A percentile compares a stretch with the other conserved stretches of the same genome.
phyloP scores from a whole-genome alignment of 805 yeast genomes.

The Metschnikowia matae region DNA sequence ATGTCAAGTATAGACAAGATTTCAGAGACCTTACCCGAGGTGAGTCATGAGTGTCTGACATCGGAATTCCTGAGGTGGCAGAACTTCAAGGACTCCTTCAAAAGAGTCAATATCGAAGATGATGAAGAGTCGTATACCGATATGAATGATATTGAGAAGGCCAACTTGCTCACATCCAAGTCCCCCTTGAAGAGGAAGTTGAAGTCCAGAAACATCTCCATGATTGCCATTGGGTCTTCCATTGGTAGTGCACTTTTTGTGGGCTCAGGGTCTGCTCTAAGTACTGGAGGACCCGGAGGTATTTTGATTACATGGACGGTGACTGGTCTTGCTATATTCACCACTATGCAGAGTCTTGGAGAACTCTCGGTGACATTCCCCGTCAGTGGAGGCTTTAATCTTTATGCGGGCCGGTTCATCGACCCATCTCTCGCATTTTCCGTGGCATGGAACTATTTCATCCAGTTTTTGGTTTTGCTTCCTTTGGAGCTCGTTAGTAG shows the following conservation, averaged over 20 bases:
- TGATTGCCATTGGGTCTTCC: constrained; percentile 82
- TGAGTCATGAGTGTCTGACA: constrained; percentile 7
- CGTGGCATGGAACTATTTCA: constrained; percentile 57
- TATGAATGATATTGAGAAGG: constrained; percentile 36
- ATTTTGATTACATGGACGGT: constrained; percentile 60
- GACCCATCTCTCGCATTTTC: constrained; percentile 59
- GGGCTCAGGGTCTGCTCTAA: constrained; percentile 70
- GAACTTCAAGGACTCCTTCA: constrained; percentile 48
- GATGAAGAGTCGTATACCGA: constrained; percentile 22
- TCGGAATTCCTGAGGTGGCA: constrained; percentile 33
- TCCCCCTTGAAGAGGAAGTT: constrained; percentile 45
- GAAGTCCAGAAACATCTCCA: constrained; percentile 53
- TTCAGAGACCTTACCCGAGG: not conserved
- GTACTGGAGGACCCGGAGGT: constrained; percentile 64
- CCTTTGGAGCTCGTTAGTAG: constrained; percentile 66
- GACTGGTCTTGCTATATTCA: constrained; percentile 64
- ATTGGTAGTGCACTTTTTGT: constrained; percentile 76
- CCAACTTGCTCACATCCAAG: constrained; percentile 37
- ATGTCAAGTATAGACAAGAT: constrained; percentile 1
- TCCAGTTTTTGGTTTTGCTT: constrained; percentile 60
- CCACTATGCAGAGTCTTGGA: constrained; percentile 22
- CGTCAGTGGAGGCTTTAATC: constrained; percentile 55
- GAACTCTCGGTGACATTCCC: constrained; percentile 18
- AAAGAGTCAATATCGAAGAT: constrained; percentile 27
- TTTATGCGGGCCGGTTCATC: constrained; percentile 50